Evolutionary conservation across 352 stramenopile genomes (phyloP), one percentile per base, ranked within the genome.

Genomic region (Phytopythium chamaehyphon): DNA sequence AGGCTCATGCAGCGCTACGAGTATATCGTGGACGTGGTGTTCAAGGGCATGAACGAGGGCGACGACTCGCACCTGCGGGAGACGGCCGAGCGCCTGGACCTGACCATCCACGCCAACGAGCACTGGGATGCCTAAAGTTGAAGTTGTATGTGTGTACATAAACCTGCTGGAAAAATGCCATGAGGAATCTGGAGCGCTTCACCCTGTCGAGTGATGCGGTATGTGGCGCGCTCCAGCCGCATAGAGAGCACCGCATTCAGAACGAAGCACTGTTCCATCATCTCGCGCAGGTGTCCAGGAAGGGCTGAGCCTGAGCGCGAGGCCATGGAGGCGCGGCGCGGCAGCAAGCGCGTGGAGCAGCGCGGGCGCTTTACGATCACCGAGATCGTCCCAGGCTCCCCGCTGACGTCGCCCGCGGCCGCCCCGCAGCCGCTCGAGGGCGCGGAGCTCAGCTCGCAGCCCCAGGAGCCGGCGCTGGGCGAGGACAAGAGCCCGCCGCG

Each of bases 321-420:
- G 5, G 28, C 28, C 47, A 79, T 75, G 59, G 66, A 71, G 59
- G 60, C 55, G 33, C 56, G 65, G 51, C 64, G 40, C 18, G 24
- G 45, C n/a, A 51, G 59, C 47, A 69, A 57, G 64, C 78, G 78
- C 33, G 79, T 92, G 10, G 74, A 93, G 66, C 69, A 76, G 60
- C 78, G 81, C 50, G 79, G 82, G 9, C 77, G 82, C 64, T 93
- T 93, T 61, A 93, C 82, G 5, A 93, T 93, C 64, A 89, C 74
- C 6, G 78, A 90, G 56, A 81, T 92, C 51, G 61, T 82, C 43
- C 76, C 77, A 2, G 73, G 67, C 22, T 89, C 77, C 19, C 70
- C 72, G 15, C 54, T 51, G 45, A 78, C 73, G 26, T 54, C 68
- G n/a, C 57, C 54, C 6, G 57, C 51, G 39, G 40, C 52, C 28